A percentile compares a stretch with the other conserved stretches of the same genome.
Evolutionary conservation across 306 rosid genomes (phyloP).

Genomic region (Quercus robur): DNA sequence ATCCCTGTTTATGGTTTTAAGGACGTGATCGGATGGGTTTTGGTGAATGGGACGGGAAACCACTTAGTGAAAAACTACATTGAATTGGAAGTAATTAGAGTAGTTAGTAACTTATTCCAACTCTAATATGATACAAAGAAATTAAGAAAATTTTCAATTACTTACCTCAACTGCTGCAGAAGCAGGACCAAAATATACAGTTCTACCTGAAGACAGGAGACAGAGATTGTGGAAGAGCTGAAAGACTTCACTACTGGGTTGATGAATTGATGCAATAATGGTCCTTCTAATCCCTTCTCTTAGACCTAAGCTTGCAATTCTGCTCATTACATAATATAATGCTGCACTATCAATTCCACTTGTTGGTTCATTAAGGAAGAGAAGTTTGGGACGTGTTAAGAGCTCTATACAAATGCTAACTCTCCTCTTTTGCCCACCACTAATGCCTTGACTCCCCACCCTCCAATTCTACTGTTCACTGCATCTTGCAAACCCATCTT

Average conservation of each 20-base stretch:
- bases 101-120: not conserved
- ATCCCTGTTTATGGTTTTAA: constrained; percentile 63
- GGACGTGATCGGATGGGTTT: constrained; percentile 65
- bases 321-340: constrained; percentile 60
- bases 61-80: constrained; percentile 59
- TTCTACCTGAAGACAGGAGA: constrained; percentile 56
- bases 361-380: constrained; percentile 74
- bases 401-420: constrained; percentile 72
- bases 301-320: constrained; percentile 34
- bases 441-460: constrained; percentile 52
- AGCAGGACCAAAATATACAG: constrained; percentile 63
- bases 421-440: constrained; percentile 70
- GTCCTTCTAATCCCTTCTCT: constrained; percentile 37
- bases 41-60: constrained; percentile 70
- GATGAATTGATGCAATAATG: constrained; percentile 63
- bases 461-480: constrained; percentile 61
- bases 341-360: constrained; percentile 81
- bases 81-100: not conserved
- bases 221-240: constrained; percentile 53
- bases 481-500: constrained; percentile 72
- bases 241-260: constrained; percentile 60
- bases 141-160: too few species aligned
- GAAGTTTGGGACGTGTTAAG: constrained; percentile 48
- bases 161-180: constrained; percentile 58
- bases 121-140: not conserved